Conservation (phyloP, 805 yeast genomes). For the Candida lessepsii region DNA sequence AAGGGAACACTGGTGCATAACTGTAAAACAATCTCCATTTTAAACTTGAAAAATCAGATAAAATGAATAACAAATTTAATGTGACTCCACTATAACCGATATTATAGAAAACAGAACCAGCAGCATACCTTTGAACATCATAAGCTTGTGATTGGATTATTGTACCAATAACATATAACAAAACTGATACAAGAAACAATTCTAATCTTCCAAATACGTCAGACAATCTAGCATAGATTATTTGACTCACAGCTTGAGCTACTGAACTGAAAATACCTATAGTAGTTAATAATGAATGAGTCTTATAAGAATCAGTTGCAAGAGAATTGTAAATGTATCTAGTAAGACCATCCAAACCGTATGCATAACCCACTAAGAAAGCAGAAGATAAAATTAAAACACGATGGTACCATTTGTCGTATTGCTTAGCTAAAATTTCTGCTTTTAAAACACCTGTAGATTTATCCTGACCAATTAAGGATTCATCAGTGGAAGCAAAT, state of each 20-base stretch:
- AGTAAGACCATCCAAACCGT: constrained; percentile 55
- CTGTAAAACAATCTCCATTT: constrained; percentile 69
- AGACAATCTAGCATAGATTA: constrained; percentile 59
- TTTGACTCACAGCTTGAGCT: constrained; percentile 64
- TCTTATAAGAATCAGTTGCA: constrained; percentile 54
- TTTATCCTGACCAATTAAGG: constrained; percentile 15
- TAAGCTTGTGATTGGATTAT: constrained; percentile 61
- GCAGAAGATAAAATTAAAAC: constrained; percentile 45
- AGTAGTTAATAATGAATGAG: constrained; percentile 59
- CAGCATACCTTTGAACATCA: constrained; percentile 58
- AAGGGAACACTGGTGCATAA: constrained; percentile 67
- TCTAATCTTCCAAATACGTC: constrained; percentile 67
- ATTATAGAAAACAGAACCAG: constrained; percentile 53
- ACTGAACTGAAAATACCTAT: constrained; percentile 56
- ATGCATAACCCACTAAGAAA: constrained; percentile 56
- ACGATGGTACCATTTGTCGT: constrained; percentile 29
- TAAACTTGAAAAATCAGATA: constrained; percentile 64
- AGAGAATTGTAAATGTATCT: constrained; percentile 36
- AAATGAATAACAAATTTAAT: constrained; percentile 52
- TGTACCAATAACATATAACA: constrained; percentile 64
- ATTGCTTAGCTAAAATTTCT: constrained; percentile 54
- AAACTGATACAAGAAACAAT: constrained; percentile 45
- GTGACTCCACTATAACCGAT: constrained; percentile 64
- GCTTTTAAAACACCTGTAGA: constrained; percentile 56
- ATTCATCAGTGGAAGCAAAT: no score